These are phyloP conservation scores for Cyberlindnera americana DNA, from an alignment of 805 yeast species.

Conservation along the genomic window DNA sequence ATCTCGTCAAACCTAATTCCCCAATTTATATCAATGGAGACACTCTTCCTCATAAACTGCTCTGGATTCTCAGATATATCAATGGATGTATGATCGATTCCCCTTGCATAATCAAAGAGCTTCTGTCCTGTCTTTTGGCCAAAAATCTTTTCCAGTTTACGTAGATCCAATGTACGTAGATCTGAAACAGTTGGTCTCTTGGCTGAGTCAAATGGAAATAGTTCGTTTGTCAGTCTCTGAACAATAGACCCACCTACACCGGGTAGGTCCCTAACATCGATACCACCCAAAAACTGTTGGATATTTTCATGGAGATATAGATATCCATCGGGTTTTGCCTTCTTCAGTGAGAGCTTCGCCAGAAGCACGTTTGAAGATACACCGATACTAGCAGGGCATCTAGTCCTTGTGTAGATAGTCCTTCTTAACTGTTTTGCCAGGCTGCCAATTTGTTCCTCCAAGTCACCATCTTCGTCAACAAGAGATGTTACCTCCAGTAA, in stretches of 20 bases:
- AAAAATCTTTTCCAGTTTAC: slow-evolving; percentile 41
- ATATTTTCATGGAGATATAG: slow-evolving; percentile 36
- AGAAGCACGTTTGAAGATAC: slow-evolving; percentile 67
- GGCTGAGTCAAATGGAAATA: slow-evolving; percentile 18
- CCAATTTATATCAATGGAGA: slow-evolving; percentile 88
- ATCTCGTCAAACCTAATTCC: slow-evolving; percentile 72
- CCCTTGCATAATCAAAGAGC: slow-evolving; percentile 56
- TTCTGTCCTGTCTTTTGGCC: slow-evolving; percentile 73
- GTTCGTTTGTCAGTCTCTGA: slow-evolving; percentile 39
- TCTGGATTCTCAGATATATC: slow-evolving; percentile 47
- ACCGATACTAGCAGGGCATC: slow-evolving; percentile 78
- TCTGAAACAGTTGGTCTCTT: slow-evolving; percentile 34
- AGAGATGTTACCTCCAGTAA: slow-evolving; percentile 58
- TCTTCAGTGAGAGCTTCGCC: slow-evolving; percentile 69
- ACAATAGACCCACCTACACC: slow-evolving; percentile 58
- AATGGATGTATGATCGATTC: slow-evolving; percentile 61
- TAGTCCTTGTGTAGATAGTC: slow-evolving; percentile 41
- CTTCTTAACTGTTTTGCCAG: slow-evolving; percentile 31
- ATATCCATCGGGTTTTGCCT: slow-evolving; percentile 80
- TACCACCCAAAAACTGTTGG: slow-evolving; percentile 28
- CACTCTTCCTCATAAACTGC: slow-evolving; percentile 61
- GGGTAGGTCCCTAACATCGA: slow-evolving; percentile 45
- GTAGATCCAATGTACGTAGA: slow-evolving; percentile 33
- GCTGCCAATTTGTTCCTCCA: slow-evolving; percentile 22
- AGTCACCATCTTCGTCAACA: slow-evolving; percentile 18